These are phyloP conservation scores for Epichloe typhina DNA, from an alignment of 2,329 filamentous ascomycete genomes.

Conservation along the genomic window DNA sequence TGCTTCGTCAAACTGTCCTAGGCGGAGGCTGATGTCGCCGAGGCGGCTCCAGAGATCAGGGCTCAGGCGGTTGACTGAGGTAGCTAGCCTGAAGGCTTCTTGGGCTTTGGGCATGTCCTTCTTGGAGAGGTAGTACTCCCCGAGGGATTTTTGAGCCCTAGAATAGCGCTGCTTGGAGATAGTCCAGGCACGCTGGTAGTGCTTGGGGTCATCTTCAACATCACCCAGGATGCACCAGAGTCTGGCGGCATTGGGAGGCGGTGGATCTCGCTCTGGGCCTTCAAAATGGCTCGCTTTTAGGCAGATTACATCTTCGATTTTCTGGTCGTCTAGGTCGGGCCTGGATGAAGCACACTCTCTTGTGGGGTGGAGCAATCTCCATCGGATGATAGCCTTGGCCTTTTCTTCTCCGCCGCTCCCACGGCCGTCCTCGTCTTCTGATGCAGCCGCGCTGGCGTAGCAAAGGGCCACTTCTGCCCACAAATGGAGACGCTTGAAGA, in stretches of 20 bases:
- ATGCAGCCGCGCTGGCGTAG: constrained; percentile 48
- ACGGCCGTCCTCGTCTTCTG: constrained; percentile 43
- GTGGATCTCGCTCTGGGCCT: constrained; percentile 53
- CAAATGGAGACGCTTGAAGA: constrained; percentile 84
- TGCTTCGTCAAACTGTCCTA: constrained; percentile 64
- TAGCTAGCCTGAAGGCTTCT: constrained; percentile 64
- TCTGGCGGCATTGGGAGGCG: constrained; percentile 71
- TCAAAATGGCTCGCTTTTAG: constrained; percentile 40
- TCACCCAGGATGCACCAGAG: constrained; percentile 92
- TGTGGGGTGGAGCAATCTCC: constrained; percentile 63
- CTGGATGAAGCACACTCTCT: constrained; percentile 15
- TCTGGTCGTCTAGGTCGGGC: constrained; percentile 35
- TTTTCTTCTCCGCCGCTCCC: constrained; percentile 59
- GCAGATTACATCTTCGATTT: constrained; percentile 38
- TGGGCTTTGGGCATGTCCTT: constrained; percentile 57
- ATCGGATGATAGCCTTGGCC: constrained; percentile 61
- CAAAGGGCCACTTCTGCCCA: constrained; percentile 95
- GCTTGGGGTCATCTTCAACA: constrained; percentile 56
- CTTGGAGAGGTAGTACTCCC: constrained; percentile 57
- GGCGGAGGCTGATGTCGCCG: constrained; percentile 73
- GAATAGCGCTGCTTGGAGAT: constrained; percentile 71
- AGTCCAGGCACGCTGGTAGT: constrained; percentile 82
- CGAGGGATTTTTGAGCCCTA: constrained; percentile 76
- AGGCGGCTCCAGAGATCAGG: constrained; percentile 79
- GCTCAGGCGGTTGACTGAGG: constrained; percentile 69